Evolutionary conservation across 495 filamentous ascomycete genomes (phyloP), one percentile per base, ranked within the genome.

Genomic region (Beverwykella pulmonaria): DNA sequence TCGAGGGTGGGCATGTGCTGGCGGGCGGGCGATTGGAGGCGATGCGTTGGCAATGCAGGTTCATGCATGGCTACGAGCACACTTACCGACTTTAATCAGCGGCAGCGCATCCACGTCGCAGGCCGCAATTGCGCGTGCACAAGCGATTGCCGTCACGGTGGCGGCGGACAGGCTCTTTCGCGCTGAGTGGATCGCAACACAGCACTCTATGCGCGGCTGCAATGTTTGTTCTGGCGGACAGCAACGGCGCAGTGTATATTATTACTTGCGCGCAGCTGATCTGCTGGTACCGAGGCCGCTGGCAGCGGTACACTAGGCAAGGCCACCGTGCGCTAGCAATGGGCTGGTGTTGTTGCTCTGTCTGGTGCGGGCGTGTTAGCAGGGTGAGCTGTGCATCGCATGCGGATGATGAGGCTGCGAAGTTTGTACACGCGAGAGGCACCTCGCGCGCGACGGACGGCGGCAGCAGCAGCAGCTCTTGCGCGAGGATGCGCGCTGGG

Each of bases 21-120:
- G 59, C 60, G 68, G 62, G 59, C 50, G 59, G 62, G 30, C 60
- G 65, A 72, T 72, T 71, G 68, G 68, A 66, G 68, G 58, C 68
- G 71, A 73, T 75, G 73, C 71, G 73, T 54, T 75, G 73, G 71
- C 73, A 71, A 67, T 68, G 73, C 73, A 64, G 57, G 58, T 68
- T 65, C 70, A 71, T 75, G 70, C 70, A 71, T 48, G 67, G 50
- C 59, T 32, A 34, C 59, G 49, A 55, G 53, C 67, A 60, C 20
- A 67, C 69, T 72, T 74, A 74, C 72, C 71, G 63, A 68, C 64
- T 72, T 60, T 68, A 68, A 69, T 67, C 63, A 71, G 69, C 53
- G 54, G 58, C 59, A 59, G 68, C 68, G 63, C 56, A 70, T 66
- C 68, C 68, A 67, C 68, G 63, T 67, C 63, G 61, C 67, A 64